Conservation (phyloP, 768 basidiomycete species). For the Lactifluus subvellereus region DNA sequence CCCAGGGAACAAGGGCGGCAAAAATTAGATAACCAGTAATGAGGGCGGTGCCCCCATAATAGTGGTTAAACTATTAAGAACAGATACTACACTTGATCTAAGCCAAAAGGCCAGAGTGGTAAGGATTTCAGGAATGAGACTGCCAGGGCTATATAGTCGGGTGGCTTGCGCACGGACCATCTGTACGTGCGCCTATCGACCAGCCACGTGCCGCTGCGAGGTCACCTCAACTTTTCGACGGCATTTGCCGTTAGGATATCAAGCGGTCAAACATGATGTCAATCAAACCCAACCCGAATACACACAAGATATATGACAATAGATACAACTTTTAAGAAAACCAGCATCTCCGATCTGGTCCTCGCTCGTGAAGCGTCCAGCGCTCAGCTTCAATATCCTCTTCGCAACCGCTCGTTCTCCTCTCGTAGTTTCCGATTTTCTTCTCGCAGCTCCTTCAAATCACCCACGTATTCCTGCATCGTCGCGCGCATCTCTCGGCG, state of each 20-base stretch:
- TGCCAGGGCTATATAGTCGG: conserved; percentile 34
- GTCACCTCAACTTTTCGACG: too few species aligned
- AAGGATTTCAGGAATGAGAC: conserved; percentile 30
- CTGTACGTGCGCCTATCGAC: too few species aligned
- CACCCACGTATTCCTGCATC: conserved; percentile 58
- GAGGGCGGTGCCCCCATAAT: conserved; percentile 33
- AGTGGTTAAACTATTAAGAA: conserved; percentile 76
- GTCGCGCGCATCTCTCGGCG: conserved; percentile 54
- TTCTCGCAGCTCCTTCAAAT: conserved; percentile 41
- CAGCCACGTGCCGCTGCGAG: too few species aligned
- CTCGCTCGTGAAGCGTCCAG: not conserved
- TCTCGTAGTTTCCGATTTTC: conserved; percentile 52
- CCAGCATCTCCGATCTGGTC: too few species aligned
- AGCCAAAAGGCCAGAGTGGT: conserved; percentile 95
- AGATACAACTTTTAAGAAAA: too few species aligned
- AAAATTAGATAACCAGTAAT: conserved; percentile 34
- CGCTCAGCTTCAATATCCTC: conserved; percentile 30
- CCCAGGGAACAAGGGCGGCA: conserved; percentile 28
- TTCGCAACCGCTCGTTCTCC: conserved; percentile 55
- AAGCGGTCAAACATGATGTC: too few species aligned
- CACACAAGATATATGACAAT: not conserved
- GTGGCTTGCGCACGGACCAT: too few species aligned
- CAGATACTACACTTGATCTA: conserved; percentile 98
- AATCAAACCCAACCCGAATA: not conserved
- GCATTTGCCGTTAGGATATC: too few species aligned